Evolutionary conservation across 768 basidiomycete species (phyloP), one percentile per base, ranked within the genome.

Genomic region (Suillus bovinus): DNA sequence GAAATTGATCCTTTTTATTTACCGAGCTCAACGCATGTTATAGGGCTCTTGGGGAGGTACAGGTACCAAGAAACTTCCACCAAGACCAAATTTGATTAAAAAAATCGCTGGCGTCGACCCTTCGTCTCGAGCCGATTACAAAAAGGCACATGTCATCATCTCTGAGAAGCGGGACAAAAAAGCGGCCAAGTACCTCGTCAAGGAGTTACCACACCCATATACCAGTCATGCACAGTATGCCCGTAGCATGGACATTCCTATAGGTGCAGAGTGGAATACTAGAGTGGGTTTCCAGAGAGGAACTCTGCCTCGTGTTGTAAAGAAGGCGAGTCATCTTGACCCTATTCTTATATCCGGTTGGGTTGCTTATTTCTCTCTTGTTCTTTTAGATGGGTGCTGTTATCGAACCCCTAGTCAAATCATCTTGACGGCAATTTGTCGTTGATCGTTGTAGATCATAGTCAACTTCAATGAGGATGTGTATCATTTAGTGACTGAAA

Each of bases 151-250:
- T 72, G 85, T 99, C 70, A 97, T 99, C 79, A 92, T 99, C 69
- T 94, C 93, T 2, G 96, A 99, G 76, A 93, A 90, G 76, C 87
- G 88, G 62, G 96, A 99, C 78, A 94, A 93, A 78, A 97, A 97
- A 73, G 95, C 93, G 0, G 79, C 86, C 17, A 92, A 94, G 76
- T 98, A 96, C 73, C 81, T 88, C 63, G 87, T 94, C 60, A 91
- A 91, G 74, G 96, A 99, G 72, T 76, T 99, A 50, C 97, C 97
- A 3, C 91, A 90, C 76, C 97, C 96, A 4, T 99, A 94, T 72
- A 98, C 96, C 10, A 92, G 90, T 74, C 88, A 88, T 61, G 93
- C 90, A 4, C 97, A 98, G 78, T 98, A 90, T 70, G 95, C 97
- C 76, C 86, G 89, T 38, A 84, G 84, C 64, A 86, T 97, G 81